Conservation (phyloP, 805 yeast genomes). For the Lipomyces mesembrius region DNA sequence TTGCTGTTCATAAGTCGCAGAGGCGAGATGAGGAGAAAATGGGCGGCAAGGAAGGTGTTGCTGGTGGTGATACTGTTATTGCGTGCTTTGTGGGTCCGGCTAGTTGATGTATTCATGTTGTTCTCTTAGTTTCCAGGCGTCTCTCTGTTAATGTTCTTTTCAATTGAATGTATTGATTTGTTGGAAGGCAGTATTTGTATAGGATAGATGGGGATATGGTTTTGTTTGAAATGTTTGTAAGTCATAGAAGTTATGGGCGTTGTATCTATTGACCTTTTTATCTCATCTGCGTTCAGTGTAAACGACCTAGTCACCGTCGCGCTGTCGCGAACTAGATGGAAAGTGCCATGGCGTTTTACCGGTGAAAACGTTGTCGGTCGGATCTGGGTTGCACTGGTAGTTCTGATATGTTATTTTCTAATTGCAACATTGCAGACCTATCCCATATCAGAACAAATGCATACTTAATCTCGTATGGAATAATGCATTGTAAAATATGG, state of each 20-base stretch:
- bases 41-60: neutral
- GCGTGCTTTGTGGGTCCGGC: neutral
- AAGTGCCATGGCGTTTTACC: too few species aligned
- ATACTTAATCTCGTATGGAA: too few species aligned
- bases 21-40: neutral
- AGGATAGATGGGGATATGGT: conserved; percentile 2
- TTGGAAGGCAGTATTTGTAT: neutral
- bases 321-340: too few species aligned
- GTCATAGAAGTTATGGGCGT: neutral
- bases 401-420: too few species aligned
- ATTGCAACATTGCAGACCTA: too few species aligned
- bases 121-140: neutral
- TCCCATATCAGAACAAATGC: too few species aligned
- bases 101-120: neutral
- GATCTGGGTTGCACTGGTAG: too few species aligned
- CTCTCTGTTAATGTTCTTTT: neutral
- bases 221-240: neutral
- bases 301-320: too few species aligned
- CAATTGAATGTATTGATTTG: neutral
- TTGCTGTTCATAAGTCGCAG: neutral
- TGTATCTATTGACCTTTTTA: neutral
- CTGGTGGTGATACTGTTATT: neutral
- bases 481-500: too few species aligned
- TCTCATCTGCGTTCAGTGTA: too few species aligned
- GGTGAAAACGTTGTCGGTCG: too few species aligned